Percentiles rank a stretch among this genome's conserved stretches.
Conservation (phyloP, 345 rosid genomes). For the Sonneratia alba region DNA sequence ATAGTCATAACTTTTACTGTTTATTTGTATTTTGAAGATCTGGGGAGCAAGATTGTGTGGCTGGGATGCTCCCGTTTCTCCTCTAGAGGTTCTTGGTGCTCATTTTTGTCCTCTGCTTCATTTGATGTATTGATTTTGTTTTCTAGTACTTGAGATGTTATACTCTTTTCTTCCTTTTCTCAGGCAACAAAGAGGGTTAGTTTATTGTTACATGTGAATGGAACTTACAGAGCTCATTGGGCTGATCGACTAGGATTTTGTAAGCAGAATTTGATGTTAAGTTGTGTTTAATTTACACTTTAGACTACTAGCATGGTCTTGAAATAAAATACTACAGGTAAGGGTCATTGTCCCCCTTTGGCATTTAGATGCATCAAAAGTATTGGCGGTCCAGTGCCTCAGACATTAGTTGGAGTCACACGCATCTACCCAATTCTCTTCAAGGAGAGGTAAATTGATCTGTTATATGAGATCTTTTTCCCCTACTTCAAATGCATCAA, state of each 20-base stretch:
- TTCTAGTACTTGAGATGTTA: not conserved
- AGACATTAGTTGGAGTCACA: constrained; percentile 72
- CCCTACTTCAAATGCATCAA: not conserved
- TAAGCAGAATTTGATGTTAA: constrained; percentile 32
- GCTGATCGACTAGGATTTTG: constrained; percentile 85
- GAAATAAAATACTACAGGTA: constrained; percentile 38
- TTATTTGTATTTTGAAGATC: constrained; percentile 42
- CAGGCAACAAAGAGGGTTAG: constrained; percentile 55
- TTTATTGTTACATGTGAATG: constrained; percentile 71
- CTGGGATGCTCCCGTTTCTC: constrained; percentile 81
- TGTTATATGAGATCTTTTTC: not conserved
- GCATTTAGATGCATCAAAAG: constrained; percentile 85
- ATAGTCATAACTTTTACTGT: constrained; percentile 15
- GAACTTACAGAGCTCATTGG: constrained; percentile 94
- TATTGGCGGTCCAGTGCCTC: constrained; percentile 76
- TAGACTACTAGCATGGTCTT: not conserved
- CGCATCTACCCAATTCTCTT: constrained; percentile 80
- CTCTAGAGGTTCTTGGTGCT: constrained; percentile 59
- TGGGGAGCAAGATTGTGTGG: constrained; percentile 82
- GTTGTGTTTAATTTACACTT: constrained; percentile 4
- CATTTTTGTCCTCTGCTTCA: constrained; percentile 6
- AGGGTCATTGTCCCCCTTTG: constrained; percentile 55
- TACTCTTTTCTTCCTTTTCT: constrained; percentile 12
- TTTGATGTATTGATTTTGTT: constrained; percentile 14
- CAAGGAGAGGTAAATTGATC: constrained; percentile 65